Evolutionary conservation across 768 basidiomycete genomes (phyloP).

Genomic region (Jaapia argillacea): DNA sequence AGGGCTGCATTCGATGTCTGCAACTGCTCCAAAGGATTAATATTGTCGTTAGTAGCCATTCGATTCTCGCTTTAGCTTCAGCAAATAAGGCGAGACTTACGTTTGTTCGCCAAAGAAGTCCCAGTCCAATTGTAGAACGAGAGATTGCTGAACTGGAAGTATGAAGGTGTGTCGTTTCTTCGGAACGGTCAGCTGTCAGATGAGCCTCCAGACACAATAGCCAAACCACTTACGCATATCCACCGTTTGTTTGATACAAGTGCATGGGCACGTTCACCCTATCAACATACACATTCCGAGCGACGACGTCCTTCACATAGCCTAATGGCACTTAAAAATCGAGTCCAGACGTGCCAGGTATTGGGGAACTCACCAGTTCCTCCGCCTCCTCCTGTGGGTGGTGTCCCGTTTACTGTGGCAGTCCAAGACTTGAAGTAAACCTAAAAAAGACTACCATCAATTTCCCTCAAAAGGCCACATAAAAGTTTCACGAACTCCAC

Average conservation of each 20-base stretch:
- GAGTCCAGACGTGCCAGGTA: no score
- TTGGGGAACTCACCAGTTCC: no score
- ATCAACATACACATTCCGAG: slow-evolving; percentile 33
- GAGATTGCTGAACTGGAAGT: slow-evolving; percentile 34
- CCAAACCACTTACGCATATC: slow-evolving; percentile 25
- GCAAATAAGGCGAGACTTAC: slow-evolving; percentile 17
- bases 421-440: slow-evolving; percentile 52
- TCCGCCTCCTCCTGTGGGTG: slow-evolving; percentile 48
- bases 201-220: background rate
- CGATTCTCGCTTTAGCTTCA: no score
- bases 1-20: slow-evolving; percentile 35
- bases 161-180: slow-evolving; percentile 41
- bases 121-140: slow-evolving; percentile 38
- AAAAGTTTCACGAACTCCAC: slow-evolving; percentile 26
- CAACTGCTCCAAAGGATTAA: slow-evolving; percentile 18
- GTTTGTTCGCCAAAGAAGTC: slow-evolving; percentile 29
- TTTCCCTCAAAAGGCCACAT: no score
- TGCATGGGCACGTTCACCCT: slow-evolving; percentile 35
- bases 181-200: background rate
- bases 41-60: background rate
- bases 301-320: slow-evolving; percentile 32
- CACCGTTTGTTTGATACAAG: slow-evolving; percentile 42
- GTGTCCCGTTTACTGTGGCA: slow-evolving; percentile 36
- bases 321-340: no score
- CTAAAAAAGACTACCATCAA: slow-evolving; percentile 20